Evolutionary conservation across 441 rosid species (phyloP).

Genomic region (Pelargonium citronellum): DNA sequence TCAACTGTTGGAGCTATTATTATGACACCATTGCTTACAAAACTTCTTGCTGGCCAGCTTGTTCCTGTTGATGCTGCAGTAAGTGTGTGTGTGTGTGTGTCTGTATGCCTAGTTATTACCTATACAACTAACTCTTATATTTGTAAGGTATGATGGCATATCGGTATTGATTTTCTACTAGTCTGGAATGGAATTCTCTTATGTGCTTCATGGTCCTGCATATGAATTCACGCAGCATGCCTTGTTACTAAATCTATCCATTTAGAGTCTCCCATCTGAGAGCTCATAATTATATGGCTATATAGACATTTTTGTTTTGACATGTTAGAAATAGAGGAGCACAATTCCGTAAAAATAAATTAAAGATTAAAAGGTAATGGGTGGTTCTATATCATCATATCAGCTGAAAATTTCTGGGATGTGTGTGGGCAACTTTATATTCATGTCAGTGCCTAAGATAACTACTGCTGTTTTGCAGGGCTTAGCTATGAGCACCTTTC

Average conservation of each 20-base stretch:
- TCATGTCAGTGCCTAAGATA: background rate
- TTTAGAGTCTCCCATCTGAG: background rate
- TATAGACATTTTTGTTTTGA: background rate
- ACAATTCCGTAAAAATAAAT: background rate
- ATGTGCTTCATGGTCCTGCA: background rate
- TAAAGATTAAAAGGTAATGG: too few relatives aligned
- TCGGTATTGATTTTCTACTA: background rate
- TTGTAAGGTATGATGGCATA: background rate
- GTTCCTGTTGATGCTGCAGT: constrained; percentile 95
- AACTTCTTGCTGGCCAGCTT: constrained; percentile 97
- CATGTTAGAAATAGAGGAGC: background rate
- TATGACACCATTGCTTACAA: constrained; percentile 94
- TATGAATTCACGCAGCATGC: background rate
- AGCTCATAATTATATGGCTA: too few relatives aligned
- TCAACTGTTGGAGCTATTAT: constrained; percentile 91
- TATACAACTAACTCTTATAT: constrained; percentile 3
- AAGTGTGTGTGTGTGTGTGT: constrained; percentile 22
- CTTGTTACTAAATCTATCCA: too few relatives aligned
- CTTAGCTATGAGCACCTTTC: constrained; percentile 87
- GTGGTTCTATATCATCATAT: background rate
- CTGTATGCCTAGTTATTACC: constrained; percentile 6
- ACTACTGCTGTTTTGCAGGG: constrained; percentile 43
- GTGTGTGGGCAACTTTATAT: too few relatives aligned
- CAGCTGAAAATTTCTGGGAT: background rate
- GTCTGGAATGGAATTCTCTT: background rate